Evolutionary conservation across 371 early-diverging fungal genomes (phyloP).

Genomic region (Furculomyces boomerangus): DNA sequence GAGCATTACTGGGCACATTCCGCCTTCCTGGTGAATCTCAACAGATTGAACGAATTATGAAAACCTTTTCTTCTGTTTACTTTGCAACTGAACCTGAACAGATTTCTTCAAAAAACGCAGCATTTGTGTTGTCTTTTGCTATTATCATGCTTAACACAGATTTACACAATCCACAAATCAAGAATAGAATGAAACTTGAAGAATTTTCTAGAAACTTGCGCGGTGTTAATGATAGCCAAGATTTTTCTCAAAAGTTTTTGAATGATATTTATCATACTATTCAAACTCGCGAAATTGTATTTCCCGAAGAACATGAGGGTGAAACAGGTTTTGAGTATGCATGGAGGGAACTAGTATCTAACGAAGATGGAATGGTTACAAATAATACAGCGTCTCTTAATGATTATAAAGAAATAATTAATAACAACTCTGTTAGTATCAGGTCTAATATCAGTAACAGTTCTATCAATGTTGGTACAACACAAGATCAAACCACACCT

Average conservation of each 20-base stretch:
- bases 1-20: conserved; percentile 67
- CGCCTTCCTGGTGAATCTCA: conserved; percentile 88
- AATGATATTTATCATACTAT: conserved; percentile 57
- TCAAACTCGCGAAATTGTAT: conserved; percentile 56
- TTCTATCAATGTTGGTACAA: conserved; percentile 37
- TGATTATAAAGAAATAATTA: conserved; percentile 26
- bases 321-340: conserved; percentile 84
- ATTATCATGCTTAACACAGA: conserved; percentile 90
- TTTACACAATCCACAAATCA: conserved; percentile 74
- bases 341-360: conserved; percentile 67
- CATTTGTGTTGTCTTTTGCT: conserved; percentile 68
- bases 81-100: conserved; percentile 34
- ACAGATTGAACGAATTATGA: conserved; percentile 81
- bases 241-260: conserved; percentile 56
- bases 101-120: conserved; percentile 52
- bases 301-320: conserved; percentile 85
- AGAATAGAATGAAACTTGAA: conserved; percentile 65
- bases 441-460: conserved; percentile 46
- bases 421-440: conserved; percentile 26
- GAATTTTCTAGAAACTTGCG: conserved; percentile 67
- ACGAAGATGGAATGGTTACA: conserved; percentile 11
- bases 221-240: conserved; percentile 50
- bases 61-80: conserved; percentile 63
- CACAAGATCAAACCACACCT: conserved; percentile 40
- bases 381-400: conserved; percentile 13